A percentile compares a stretch with the other conserved stretches of the same genome.
phyloP scores from a whole-genome alignment of 2,329 filamentous ascomycete species.

The Gnomoniopsis sp. region DNA sequence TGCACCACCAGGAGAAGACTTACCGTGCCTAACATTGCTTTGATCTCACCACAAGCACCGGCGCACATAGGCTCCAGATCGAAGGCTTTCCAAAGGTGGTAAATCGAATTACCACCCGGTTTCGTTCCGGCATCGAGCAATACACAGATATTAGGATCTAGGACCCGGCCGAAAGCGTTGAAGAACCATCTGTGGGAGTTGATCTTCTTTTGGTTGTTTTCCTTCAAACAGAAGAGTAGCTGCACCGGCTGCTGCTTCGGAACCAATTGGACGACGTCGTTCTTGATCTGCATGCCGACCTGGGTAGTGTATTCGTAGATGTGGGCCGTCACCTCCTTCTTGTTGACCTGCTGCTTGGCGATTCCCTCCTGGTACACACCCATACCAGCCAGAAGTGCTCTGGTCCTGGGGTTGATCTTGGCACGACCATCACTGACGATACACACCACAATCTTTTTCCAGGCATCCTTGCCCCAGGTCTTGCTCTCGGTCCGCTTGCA shows the following conservation, averaged over 20 bases:
- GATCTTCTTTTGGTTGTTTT: constrained; percentile 99
- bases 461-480: constrained; percentile 97
- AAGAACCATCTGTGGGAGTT: constrained; percentile 99
- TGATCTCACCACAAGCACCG: constrained; percentile 97
- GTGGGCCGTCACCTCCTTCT: constrained; percentile 93
- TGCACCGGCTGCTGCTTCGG: constrained; percentile 88
- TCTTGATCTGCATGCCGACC: constrained; percentile 84
- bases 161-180: constrained; percentile 86
- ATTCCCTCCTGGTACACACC: constrained; percentile 98
- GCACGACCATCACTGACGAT: constrained; percentile 94
- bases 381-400: constrained; percentile 84
- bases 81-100: constrained; percentile 98
- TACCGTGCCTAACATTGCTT: constrained; percentile 88
- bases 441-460: constrained; percentile 99
- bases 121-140: constrained; percentile 94
- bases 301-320: constrained; percentile 95
- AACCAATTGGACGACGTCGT: constrained; percentile 79
- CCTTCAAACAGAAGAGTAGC: constrained; percentile 96
- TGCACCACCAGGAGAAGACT: too few relatives aligned
- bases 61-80: constrained; percentile 97
- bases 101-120: constrained; percentile 90
- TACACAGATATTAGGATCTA: constrained; percentile 96
- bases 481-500: constrained; percentile 89
- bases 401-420: constrained; percentile 92
- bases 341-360: constrained; percentile 95